Conservation (phyloP, 2,329 filamentous ascomycete species). For the Colletotrichum sp. region DNA sequence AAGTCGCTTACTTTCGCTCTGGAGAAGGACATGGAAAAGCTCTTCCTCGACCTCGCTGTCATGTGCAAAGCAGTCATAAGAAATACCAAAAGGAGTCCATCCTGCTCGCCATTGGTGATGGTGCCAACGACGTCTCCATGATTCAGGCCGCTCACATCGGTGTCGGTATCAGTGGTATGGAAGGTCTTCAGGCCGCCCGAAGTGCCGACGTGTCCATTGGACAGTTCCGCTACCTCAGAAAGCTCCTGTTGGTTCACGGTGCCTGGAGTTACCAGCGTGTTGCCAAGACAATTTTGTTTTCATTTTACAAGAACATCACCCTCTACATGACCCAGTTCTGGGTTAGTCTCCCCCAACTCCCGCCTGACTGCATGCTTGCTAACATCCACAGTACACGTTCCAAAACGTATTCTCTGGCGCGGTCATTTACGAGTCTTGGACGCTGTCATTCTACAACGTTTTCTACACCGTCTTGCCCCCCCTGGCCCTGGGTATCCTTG, state of each 20-base stretch:
- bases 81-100: slow-evolving; percentile 88
- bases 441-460: slow-evolving; percentile 98
- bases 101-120: slow-evolving; percentile 93
- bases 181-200: slow-evolving; percentile 94
- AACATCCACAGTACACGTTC: slow-evolving; percentile 77
- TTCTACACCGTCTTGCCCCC: slow-evolving; percentile 95
- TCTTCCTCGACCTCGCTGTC: slow-evolving; percentile 90
- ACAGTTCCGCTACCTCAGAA: slow-evolving; percentile 94
- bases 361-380: slow-evolving; percentile 15
- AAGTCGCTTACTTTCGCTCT: slow-evolving; percentile 93
- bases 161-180: slow-evolving; percentile 94
- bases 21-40: slow-evolving; percentile 90
- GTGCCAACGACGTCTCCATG: slow-evolving; percentile 99
- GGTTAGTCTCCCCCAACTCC: slow-evolving; percentile 58
- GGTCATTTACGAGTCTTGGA: slow-evolving; percentile 99
- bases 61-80: slow-evolving; percentile 99
- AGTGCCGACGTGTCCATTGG: slow-evolving; percentile 95
- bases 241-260: slow-evolving; percentile 92
- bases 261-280: slow-evolving; percentile 98
- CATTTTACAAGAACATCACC: slow-evolving; percentile 99
- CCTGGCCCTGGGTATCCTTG: slow-evolving; percentile 92
- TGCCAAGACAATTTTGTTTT: slow-evolving; percentile 96
- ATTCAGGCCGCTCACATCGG: slow-evolving; percentile 98
- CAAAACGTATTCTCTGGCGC: slow-evolving; percentile 98
- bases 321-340: slow-evolving; percentile 99